phyloP scores from a whole-genome alignment of 352 stramenopile genomes.

The Pythium inflatum region DNA sequence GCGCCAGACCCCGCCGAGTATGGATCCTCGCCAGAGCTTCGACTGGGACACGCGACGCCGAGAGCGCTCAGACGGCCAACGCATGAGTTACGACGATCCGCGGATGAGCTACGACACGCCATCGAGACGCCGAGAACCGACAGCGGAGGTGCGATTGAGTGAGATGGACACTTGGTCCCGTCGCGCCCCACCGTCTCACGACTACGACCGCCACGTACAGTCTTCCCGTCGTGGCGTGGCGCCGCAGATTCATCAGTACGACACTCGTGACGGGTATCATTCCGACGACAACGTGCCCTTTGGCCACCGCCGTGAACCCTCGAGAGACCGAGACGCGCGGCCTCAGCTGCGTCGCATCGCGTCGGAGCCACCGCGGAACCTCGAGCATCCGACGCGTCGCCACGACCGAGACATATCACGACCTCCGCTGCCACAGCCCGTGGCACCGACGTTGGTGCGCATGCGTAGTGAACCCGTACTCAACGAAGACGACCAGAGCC shows the following conservation, averaged over 20 bases:
- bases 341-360: neutral
- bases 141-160: neutral
- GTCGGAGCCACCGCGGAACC: neutral
- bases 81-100: neutral
- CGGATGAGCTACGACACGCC: neutral
- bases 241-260: neutral
- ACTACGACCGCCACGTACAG: no score
- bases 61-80: neutral
- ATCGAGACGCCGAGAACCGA: neutral
- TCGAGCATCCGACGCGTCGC: no score
- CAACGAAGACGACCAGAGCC: no score
- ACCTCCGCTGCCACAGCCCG: no score
- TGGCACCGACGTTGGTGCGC: no score
- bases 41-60: neutral
- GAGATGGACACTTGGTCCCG: neutral
- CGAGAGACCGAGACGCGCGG: no score
- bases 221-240: neutral
- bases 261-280: neutral
- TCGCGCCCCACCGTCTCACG: neutral
- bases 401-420: no score
- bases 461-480: no score
- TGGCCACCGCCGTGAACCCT: neutral
- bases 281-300: neutral
- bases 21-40: neutral
- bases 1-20: neutral